A percentile compares a stretch with the other conserved stretches of the same genome.
phyloP scores from a whole-genome alignment of 306 rosid genomes.

The Dryas drummondii region DNA sequence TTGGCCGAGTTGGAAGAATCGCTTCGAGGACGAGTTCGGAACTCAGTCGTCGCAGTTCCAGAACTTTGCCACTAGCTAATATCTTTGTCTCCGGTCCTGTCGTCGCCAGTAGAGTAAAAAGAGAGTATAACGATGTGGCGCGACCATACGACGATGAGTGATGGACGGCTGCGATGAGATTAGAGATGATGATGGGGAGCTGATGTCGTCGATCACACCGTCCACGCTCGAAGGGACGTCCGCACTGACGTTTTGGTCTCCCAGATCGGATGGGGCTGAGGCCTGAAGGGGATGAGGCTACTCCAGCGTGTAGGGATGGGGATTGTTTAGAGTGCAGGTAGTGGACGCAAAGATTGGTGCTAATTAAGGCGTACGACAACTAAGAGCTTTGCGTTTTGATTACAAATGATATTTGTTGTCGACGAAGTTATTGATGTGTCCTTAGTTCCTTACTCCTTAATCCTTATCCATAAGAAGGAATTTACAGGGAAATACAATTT shows the following conservation, averaged over 20 bases:
- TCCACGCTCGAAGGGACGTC: not conserved
- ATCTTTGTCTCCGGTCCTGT: not conserved
- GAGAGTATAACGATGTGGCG: constrained; percentile 1
- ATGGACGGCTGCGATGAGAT: constrained; percentile 20
- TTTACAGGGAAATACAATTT: too few species aligned
- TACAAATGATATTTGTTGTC: too few species aligned
- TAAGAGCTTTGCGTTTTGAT: too few species aligned
- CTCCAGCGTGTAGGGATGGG: not conserved
- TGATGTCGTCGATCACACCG: not conserved
- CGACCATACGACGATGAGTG: not conserved
- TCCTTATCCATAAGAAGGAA: too few species aligned
- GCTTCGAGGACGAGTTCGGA: constrained; percentile 1
- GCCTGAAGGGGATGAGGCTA: not conserved
- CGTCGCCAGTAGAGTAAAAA: not conserved
- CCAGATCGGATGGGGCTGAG: not conserved
- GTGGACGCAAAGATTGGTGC: not conserved
- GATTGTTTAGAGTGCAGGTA: not conserved
- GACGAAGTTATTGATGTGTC: too few species aligned
- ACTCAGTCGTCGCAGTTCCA: not conserved
- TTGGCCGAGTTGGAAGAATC: not conserved
- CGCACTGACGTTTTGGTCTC: not conserved
- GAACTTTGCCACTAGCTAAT: not conserved
- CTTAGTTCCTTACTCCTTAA: too few species aligned
- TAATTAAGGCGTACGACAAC: not conserved
- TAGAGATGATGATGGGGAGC: not conserved